Evolutionary conservation across 2,329 filamentous ascomycete genomes (phyloP), one percentile per base, ranked within the genome.

Genomic region (Emydomyces testavorans): DNA sequence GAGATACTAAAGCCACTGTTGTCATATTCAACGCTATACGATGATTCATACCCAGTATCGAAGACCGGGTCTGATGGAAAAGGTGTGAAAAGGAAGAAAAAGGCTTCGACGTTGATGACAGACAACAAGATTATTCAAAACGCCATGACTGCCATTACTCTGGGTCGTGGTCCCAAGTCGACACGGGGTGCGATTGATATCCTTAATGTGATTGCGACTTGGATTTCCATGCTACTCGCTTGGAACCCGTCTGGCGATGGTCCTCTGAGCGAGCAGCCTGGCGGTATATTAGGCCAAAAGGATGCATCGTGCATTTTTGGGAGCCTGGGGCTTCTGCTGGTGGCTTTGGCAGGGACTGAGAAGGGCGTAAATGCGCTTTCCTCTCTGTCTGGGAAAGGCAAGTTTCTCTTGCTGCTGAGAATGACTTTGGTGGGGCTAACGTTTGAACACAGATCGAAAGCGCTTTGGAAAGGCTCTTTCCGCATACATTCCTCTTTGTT

Each of bases 71-170:
- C 24, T n/a, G 21, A 50, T 23, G 43, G 13, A 28, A 50, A 36
- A 45, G 40, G 32, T 45, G 43, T 50, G 11, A 51, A 51, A 31
- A 31, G 40, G 36, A 40, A 21, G 34, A 21, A 54, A 55, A 44
- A 28, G 13, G 6, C 36, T 13, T 55, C 50, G 23, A 68, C 65
- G 0, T 53, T 69, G 1, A 67, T 69, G 65, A 67, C 63, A 0
- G 66, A 69, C 54, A 67, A 65, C 34, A 61, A 63, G 39, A 60
- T 69, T 48, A 60, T 69, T 28, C 65, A 69, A 48, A 65, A 69
- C 58, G 56, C 62, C 18, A 66, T 67, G 58, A 58, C 66, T 26
- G 60, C 62, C 7, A 54, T 68, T 21, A 65, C 65, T 2, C 60
- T 63, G 5, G 63, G 65, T 1, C 52, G 49, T 29, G 54, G 60